Percentiles rank a stretch among this genome's conserved stretches.
phyloP scores from a whole-genome alignment of 345 rosid species.

The Populus nigra region DNA sequence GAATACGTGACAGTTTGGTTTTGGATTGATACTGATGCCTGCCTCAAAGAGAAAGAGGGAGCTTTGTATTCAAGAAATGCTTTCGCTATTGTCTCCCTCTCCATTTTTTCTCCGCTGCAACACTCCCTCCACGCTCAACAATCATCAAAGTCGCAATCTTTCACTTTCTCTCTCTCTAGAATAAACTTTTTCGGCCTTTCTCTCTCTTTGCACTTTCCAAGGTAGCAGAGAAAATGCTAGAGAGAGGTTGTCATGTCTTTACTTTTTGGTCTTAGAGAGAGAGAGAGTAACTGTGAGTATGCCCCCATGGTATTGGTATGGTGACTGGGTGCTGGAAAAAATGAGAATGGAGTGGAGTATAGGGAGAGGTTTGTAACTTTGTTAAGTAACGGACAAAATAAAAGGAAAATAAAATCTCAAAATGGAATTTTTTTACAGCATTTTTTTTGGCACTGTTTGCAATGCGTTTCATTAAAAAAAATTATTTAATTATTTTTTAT shows the following conservation, averaged over 20 bases:
- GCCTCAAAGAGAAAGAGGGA: slow-evolving; percentile 30
- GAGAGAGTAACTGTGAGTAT: too few relatives aligned
- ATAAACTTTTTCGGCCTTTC: neutral
- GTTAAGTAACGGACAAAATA: too few relatives aligned
- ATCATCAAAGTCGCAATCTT: slow-evolving; percentile 27
- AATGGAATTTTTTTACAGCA: too few relatives aligned
- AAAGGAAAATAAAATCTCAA: too few relatives aligned
- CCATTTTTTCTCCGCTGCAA: slow-evolving; percentile 1
- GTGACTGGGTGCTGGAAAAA: neutral
- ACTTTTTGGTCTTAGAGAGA: neutral
- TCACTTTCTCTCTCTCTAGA: neutral
- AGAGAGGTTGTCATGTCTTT: slow-evolving; percentile 3
- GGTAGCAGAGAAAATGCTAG: neutral
- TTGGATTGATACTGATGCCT: slow-evolving; percentile 16
- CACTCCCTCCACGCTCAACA: slow-evolving; percentile 1
- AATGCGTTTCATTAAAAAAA: too few relatives aligned
- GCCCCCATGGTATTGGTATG: neutral
- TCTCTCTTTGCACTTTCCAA: slow-evolving; percentile 6
- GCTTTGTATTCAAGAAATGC: slow-evolving; percentile 30
- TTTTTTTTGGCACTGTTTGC: too few relatives aligned
- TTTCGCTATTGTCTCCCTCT: slow-evolving; percentile 1
- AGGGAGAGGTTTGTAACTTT: too few relatives aligned
- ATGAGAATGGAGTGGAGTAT: neutral
- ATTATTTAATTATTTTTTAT: too few relatives aligned
- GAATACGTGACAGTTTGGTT: slow-evolving; percentile 41